Base-by-base conservation (phyloP, 352 stramenopile species). In the Phytopythium boreale region DNA sequence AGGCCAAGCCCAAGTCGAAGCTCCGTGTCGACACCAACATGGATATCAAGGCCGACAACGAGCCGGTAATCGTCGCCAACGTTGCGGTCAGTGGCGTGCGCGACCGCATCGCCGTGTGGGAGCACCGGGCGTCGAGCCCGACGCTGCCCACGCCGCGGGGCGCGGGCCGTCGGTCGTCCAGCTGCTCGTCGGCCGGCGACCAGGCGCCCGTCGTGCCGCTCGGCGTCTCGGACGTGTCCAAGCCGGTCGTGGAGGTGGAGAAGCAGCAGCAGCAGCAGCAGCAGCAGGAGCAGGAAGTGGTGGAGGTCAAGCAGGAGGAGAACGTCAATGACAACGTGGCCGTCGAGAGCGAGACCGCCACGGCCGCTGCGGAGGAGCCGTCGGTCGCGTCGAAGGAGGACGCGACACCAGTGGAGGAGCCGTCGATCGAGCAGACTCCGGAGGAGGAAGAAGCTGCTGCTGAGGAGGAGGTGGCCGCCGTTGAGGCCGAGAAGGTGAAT, bases 401-500 rank as follows among this genome's bases (percentile, higher is more conserved):
- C n/a, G 44, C 17, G 49, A 31, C 49, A 12, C 37, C 27, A 29
- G 17, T n/a, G 26, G n/a, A 37, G 31, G 31, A 3, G 31, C 10
- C 22, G 47, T 9, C 39, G 37, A n/a, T 41, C 4, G 44, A 29
- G n/a, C n/a, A 50, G 59, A 55, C 46, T 29, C 31, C 7, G 24
- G 29, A 63, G 46, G 39, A 37, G 39, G 39, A 53, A 27, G 22
- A 67, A 22, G 41, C n/a, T 34, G 56, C 27, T 20, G 29, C 37
- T n/a, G 51, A 26, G 39, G 58, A 71, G 39, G 65, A 67, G 43
- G 55, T 64, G 59, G 26, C 46, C 12, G 39, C 44, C 27, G 36
- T 49, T 12, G 63, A 60, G 65, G 56, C 59, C 43, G 59, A 56
- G n/a, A 47, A 61, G 19, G 46, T 68, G 47, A 44, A 61, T 7